Evolutionary conservation across 2,329 filamentous ascomycete species (phyloP), one percentile per base, ranked within the genome.

Genomic region (Exutisphaerella laricina): DNA sequence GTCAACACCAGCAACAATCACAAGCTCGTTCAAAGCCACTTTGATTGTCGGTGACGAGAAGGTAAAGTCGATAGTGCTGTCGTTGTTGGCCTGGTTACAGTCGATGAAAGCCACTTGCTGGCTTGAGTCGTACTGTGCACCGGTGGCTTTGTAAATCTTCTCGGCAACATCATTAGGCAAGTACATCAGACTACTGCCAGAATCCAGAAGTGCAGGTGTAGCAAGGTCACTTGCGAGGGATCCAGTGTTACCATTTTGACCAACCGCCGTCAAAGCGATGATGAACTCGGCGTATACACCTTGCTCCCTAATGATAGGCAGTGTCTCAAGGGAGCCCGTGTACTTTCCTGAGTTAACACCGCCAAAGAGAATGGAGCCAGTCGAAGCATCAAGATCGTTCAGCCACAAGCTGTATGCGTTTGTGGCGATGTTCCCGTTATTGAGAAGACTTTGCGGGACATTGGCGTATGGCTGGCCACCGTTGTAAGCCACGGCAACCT

Each of bases 291-390:
- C 76, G 28, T 79, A 77, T 39, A 69, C 49, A 16, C 64, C 64
- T 6, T 60, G 48, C 29, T 67, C 61, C 40, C 71, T 60, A 54
- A 79, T 68, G 47, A 88, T 70, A 12, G 81, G 71, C 20, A 88
- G 69, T 4, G 72, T 76, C 33, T 73, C 71, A 22, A 89, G 70
- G 2, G 75, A 63, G 35, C 84, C 85, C 0, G 70, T 61, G 64
- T 80, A 92, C 60, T 89, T 89, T 46, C 74, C 76, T 0, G 78
- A 85, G 60, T 90, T 85, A 45, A 89, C 79, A n/a, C 84, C 86
- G 28, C 86, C 86, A 53, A 90, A 92, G 1, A 90, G 69, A 46
- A 90, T 82, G 53, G 70, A 82, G 25, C 86, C 86, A 1, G 74
- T 80, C 46, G 73, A 80, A 0, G 84, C 72, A 40, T 77, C 71